phyloP scores from a whole-genome alignment of 768 basidiomycete species.

The Coprinopsis sp. region DNA sequence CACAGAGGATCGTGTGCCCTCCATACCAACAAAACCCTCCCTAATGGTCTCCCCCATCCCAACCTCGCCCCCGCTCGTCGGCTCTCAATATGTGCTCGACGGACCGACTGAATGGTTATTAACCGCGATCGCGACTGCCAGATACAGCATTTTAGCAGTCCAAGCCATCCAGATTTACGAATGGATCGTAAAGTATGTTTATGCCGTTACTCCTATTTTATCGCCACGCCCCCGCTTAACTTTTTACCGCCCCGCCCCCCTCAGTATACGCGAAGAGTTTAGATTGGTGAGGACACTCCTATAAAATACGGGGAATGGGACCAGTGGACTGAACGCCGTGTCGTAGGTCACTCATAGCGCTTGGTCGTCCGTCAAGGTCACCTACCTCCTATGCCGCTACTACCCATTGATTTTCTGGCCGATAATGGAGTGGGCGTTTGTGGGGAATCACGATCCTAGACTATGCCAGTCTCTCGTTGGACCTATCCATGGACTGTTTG shows the following conservation, averaged over 20 bases:
- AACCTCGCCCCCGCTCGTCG: too few relatives aligned
- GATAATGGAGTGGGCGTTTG: conserved; percentile 33
- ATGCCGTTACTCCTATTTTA: too few relatives aligned
- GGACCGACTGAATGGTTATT: background rate
- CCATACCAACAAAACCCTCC: too few relatives aligned
- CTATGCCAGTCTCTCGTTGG: conserved; percentile 26
- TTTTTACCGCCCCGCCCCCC: too few relatives aligned
- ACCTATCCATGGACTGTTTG: conserved; percentile 27
- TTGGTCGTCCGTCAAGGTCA: conserved; percentile 36
- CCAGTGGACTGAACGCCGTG: too few relatives aligned
- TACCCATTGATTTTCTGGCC: conserved; percentile 36
- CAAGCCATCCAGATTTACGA: conserved; percentile 25
- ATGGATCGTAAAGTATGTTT: conserved; percentile 33
- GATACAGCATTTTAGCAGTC: conserved; percentile 1
- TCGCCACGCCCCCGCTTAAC: too few relatives aligned
- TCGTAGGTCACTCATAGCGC: background rate
- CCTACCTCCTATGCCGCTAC: conserved; percentile 40
- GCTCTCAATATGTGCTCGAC: too few relatives aligned
- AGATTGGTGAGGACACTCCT: too few relatives aligned
- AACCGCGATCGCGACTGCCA: background rate
- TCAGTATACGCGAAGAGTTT: too few relatives aligned
- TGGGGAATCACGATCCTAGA: conserved; percentile 27
- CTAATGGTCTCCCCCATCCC: too few relatives aligned
- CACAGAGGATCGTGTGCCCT: too few relatives aligned
- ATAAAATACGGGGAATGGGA: too few relatives aligned